Base-by-base conservation (phyloP, 345 rosid species). In the Melaleuca quinquenervia region DNA sequence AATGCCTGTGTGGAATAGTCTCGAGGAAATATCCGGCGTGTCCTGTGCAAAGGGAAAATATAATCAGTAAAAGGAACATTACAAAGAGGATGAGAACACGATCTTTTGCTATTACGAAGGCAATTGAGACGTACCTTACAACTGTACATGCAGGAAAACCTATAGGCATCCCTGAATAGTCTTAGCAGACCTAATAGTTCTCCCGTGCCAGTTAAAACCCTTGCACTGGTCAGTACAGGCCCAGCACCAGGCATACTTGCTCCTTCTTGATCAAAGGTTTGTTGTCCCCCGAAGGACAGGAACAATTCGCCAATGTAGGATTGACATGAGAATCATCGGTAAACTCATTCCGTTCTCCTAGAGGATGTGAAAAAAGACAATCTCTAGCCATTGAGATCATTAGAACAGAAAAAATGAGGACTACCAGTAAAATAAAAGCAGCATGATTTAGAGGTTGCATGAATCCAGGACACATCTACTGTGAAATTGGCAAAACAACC, bases 101-200 rank as follows among this genome's bases (percentile, higher is more conserved):
- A 45, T 82, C 84, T 27, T 64, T 85, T 86, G 41, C 84, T 75
- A 58, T 84, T 78, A 83, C 27, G 76, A 55, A 50, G 70, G 84
- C 50, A 84, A 75, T 48, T 45, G 48, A 45, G 51, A 18, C 49
- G 85, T 94, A 97, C 98, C 98, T 96, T 95, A 89, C 99, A 95
- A 87, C 92, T 92, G 90, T 96, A 94, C 91, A 93, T 84, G 94
- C 96, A 94, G 45, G 95, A 94, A 85, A 96, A 94, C 89, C 98
- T 94, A 89, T 92, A 97, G 87, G 97, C 99, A 93, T 97, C 99
- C 85, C 99, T 98, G 51, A 96, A 92, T 89, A 82, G 89, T 91
- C 95, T 94, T 86, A 97, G 89, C 89, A 97, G 97, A 88, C 92
- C 84, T 86, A 96, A 91, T 90, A 96, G 87, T 88, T 97, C 99